Evolutionary conservation across 768 basidiomycete species (phyloP), one percentile per base, ranked within the genome.

Genomic region (Mycena floridula): DNA sequence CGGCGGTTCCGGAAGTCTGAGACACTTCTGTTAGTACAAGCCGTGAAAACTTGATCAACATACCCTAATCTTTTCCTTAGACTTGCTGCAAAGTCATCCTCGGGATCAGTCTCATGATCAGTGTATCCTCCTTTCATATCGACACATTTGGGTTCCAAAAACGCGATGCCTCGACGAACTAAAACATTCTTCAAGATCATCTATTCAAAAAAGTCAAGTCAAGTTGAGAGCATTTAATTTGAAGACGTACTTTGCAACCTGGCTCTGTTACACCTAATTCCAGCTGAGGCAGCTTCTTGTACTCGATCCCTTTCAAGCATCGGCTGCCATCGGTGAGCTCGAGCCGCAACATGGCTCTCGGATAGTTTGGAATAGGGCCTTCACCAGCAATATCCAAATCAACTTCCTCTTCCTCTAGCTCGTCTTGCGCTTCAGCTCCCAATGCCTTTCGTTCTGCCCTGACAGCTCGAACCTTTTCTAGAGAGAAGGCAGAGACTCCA

Each of bases 351-450:
- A 89, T 91, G 24, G 81, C 76, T 42, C 90, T 66, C 3, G 90
- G 81, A 60, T 91, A 97, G 45, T 74, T 82, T 3, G 90, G 91
- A 42, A 91, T 73, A 1, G 84, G 83, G 0, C 84, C 87, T 59
- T 82, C 83, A 8, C 79, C 82, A 43, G 76, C 77, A 2, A 77
- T 66, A 30, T 79, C 82, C 35, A 77, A 67, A 48, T 79, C 79
- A 1, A 70, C 78, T 26, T 71, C 76, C 28, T 67, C 69, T 23
- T 74, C 73, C 12, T 71, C 73, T 9, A 70, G 72, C 20, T 67
- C 64, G 28, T 68, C 68, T 23, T 74, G 73, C 12, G 71, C 73
- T 9, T 70, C 72, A 18, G 67, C 64, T 30, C 69, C 82, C 7
- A 79, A 73, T 38, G 80, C 76, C 43, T 76, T 65, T 25, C 89